Evolutionary conservation across 2,329 filamentous ascomycete genomes (phyloP).

Genomic region (Colletotrichum orchidophilum): DNA sequence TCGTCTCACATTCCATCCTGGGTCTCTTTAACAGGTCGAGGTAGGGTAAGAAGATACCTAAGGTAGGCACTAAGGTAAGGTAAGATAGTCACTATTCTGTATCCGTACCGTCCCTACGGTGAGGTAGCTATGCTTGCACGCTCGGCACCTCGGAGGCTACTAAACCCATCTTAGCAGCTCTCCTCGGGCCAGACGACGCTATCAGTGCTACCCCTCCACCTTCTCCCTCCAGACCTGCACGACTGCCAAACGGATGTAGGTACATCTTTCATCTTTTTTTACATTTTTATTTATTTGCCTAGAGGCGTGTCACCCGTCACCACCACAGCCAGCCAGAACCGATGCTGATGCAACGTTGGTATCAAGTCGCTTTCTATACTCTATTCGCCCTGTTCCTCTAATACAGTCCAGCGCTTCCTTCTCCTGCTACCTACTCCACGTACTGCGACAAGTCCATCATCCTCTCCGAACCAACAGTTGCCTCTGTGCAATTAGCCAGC

Average conservation of each 20-base stretch:
- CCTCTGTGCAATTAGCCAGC: too few relatives aligned
- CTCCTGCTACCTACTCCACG: neutral
- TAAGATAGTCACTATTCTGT: too few relatives aligned
- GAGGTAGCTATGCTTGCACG: neutral
- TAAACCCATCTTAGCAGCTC: neutral
- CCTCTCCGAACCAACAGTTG: neutral
- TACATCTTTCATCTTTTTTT: neutral
- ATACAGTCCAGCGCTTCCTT: neutral
- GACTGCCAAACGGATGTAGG: neutral
- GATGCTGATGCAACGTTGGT: neutral
- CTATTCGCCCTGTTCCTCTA: too few relatives aligned
- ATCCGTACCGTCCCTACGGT: too few relatives aligned
- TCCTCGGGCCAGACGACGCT: neutral
- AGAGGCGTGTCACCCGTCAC: neutral
- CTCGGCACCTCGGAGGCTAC: neutral
- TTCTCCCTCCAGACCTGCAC: neutral
- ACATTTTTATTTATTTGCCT: neutral
- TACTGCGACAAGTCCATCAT: neutral
- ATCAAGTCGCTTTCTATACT: neutral
- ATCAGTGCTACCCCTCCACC: neutral
- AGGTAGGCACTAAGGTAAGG: too few relatives aligned
- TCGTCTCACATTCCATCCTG: neutral
- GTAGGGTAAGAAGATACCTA: neutral
- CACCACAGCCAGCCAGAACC: neutral
- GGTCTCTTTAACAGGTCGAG: neutral